Evolutionary conservation across 306 rosid genomes (phyloP).

Genomic region (Trifolium repens): DNA sequence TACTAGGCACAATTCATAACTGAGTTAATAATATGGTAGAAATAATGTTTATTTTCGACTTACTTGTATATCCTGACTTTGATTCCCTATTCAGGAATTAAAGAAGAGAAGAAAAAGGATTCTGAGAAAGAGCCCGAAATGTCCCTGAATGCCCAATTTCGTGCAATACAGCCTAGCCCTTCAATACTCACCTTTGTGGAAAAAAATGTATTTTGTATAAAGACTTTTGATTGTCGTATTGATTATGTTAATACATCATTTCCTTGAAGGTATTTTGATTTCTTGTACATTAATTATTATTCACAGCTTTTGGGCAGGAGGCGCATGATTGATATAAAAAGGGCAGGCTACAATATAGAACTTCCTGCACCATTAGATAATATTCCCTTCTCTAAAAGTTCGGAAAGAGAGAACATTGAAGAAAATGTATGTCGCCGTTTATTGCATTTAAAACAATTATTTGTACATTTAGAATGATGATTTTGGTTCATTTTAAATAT

Average conservation of each 20-base stretch:
- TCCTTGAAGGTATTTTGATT: constrained; percentile 36
- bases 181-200: constrained; percentile 84
- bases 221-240: constrained; percentile 44
- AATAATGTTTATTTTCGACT: constrained; percentile 13
- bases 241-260: constrained; percentile 25
- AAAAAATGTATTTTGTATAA: constrained; percentile 82
- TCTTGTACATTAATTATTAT: constrained; percentile 34
- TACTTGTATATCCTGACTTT: constrained; percentile 26
- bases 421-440: constrained; percentile 66
- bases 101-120: constrained; percentile 55
- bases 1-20: constrained; percentile 9
- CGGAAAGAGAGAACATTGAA: constrained; percentile 81
- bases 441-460: constrained; percentile 20
- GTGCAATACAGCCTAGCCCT: constrained; percentile 91
- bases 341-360: constrained; percentile 92
- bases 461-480: neutral
- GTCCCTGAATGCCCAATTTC: constrained; percentile 82
- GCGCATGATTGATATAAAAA: constrained; percentile 73
- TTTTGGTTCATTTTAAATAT: neutral
- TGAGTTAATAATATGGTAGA: neutral
- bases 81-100: constrained; percentile 57
- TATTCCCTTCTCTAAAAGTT: constrained; percentile 65
- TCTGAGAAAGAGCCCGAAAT: constrained; percentile 61
- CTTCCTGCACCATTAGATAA: constrained; percentile 93
- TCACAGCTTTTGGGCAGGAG: constrained; percentile 86